phyloP scores from a whole-genome alignment of 2,329 filamentous ascomycete species.

The Clonostachys chloroleuca region DNA sequence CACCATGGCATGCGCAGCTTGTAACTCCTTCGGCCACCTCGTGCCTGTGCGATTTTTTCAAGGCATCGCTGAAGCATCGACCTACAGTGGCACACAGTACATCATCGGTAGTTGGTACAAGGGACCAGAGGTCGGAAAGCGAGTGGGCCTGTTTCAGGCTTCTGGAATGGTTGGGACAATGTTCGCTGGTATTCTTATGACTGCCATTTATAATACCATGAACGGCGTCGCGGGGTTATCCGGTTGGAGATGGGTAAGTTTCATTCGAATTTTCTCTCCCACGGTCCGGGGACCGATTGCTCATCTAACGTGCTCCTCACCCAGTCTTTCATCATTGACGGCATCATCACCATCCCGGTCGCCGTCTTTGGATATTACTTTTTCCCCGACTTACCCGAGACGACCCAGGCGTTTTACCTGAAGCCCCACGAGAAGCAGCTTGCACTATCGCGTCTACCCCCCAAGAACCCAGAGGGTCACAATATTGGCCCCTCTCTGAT shows the following conservation, averaged over 20 bases:
- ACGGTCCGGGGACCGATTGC: background rate
- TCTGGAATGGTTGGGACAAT: constrained; percentile 51
- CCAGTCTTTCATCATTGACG: constrained; percentile 32
- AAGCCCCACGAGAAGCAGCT: constrained; percentile 26
- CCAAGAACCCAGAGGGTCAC: constrained; percentile 14
- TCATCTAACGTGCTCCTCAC: background rate
- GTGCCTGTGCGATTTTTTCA: constrained; percentile 16
- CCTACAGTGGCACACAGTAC: constrained; percentile 21
- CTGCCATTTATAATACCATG: constrained; percentile 29
- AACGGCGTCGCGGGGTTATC: constrained; percentile 35
- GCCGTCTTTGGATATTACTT: constrained; percentile 43
- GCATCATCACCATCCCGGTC: constrained; percentile 47
- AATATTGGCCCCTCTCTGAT: constrained; percentile 12
- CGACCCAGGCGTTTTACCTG: constrained; percentile 24
- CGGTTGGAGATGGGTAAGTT: background rate
- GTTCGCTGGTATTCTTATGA: constrained; percentile 51
- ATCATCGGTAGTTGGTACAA: constrained; percentile 47
- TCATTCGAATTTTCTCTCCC: background rate
- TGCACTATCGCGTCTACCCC: constrained; percentile 27
- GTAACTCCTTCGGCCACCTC: constrained; percentile 12
- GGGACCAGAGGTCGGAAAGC: constrained; percentile 46
- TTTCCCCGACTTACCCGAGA: constrained; percentile 44
- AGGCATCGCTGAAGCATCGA: constrained; percentile 14
- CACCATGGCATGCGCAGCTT: constrained; percentile 23
- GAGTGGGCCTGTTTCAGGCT: constrained; percentile 52